Evolutionary conservation across 306 rosid genomes (phyloP).

Genomic region (Begonia peltatifolia): DNA sequence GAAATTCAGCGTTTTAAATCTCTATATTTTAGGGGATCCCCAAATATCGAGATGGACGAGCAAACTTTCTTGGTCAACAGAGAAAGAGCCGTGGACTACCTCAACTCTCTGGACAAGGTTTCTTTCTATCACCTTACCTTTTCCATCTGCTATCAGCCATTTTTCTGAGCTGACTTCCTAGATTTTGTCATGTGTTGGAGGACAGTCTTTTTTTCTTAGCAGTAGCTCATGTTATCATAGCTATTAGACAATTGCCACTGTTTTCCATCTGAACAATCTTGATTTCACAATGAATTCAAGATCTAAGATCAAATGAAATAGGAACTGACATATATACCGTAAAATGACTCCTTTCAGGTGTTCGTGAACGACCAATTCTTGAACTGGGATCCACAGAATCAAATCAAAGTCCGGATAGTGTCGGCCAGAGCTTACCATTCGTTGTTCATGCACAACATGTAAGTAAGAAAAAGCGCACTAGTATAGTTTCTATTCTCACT

Average conservation of each 20-base stretch:
- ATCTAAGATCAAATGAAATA: too few species aligned
- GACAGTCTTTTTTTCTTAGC: too few species aligned
- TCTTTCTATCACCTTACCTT: too few species aligned
- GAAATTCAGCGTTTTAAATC: too few species aligned
- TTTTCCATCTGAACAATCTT: too few species aligned
- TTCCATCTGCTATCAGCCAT: too few species aligned
- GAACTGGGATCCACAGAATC: constrained; percentile 79
- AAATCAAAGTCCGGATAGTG: constrained; percentile 75
- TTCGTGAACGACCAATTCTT: constrained; percentile 82
- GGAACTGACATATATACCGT: too few species aligned
- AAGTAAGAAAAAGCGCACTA: constrained; percentile 24
- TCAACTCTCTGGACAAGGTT: constrained; percentile 88
- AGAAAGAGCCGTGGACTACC: constrained; percentile 88
- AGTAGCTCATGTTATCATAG: too few species aligned
- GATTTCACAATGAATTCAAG: too few species aligned
- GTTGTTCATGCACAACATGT: constrained; percentile 95
- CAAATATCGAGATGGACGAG: constrained; percentile 94
- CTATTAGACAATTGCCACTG: too few species aligned
- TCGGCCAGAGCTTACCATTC: constrained; percentile 97
- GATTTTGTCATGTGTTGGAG: too few species aligned
- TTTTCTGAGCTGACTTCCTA: too few species aligned
- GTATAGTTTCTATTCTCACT: constrained; percentile 7
- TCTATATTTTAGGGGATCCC: constrained; percentile 46
- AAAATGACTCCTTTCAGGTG: constrained; percentile 27
- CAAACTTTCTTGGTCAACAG: constrained; percentile 75